Conservation (phyloP, 129 eudicot genomes). For the Arctium lappa region DNA sequence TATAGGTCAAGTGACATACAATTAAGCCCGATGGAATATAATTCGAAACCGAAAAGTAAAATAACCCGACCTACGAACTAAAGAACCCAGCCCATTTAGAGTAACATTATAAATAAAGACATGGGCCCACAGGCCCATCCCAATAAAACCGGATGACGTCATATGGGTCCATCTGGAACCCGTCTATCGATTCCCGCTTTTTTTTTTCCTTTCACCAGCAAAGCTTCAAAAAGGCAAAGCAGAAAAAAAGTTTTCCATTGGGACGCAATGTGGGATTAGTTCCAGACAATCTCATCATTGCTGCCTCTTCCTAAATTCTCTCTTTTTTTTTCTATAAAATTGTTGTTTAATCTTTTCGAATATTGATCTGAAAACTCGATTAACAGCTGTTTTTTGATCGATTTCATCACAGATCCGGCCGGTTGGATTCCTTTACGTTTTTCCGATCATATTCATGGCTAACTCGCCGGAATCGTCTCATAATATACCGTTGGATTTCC, state of each 20-base stretch:
- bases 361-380: background rate
- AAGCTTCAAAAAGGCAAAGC: constrained; percentile 26
- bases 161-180: background rate
- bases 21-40: too few relatives aligned
- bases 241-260: constrained; percentile 9
- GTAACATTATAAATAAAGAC: background rate
- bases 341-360: background rate
- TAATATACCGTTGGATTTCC: constrained; percentile 42
- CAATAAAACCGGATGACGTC: background rate
- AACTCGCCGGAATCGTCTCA: constrained; percentile 35
- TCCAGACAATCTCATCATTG: constrained; percentile 29
- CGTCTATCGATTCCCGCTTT: constrained; percentile 25
- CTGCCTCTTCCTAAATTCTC: constrained; percentile 12
- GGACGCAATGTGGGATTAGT: constrained; percentile 24
- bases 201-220: constrained; percentile 20
- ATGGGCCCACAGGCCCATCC: background rate
- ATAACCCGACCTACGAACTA: too few relatives aligned
- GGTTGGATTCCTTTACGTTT: background rate
- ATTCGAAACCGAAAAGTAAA: too few relatives aligned
- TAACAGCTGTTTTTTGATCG: constrained; percentile 1
- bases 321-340: background rate
- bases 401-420: background rate
- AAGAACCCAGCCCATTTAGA: background rate
- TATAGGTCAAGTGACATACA: too few relatives aligned
- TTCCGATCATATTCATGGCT: constrained; percentile 33